Conservation (phyloP, 768 basidiomycete genomes). For the Mycena kentingensis region DNA sequence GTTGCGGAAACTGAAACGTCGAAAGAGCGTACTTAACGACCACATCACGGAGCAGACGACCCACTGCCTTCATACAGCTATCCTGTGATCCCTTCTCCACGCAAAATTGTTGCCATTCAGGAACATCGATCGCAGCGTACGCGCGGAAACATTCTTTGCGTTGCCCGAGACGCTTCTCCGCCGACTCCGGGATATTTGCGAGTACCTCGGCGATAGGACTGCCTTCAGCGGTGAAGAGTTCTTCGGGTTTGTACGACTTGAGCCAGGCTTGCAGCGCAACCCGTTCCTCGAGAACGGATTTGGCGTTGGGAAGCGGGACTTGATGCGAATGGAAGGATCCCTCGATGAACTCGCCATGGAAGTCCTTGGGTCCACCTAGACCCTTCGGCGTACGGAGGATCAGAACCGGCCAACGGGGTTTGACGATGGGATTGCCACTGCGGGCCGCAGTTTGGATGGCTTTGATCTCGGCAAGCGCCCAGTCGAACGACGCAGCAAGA, state of each 20-base stretch:
- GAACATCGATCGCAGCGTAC: conserved; percentile 61
- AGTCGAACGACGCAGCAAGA: conserved; percentile 79
- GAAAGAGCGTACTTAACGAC: conserved; percentile 47
- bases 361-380: conserved; percentile 64
- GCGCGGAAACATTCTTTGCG: conserved; percentile 66
- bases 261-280: conserved; percentile 71
- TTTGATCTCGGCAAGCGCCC: conserved; percentile 73
- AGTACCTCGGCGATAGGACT: conserved; percentile 56
- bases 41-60: conserved; percentile 57
- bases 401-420: conserved; percentile 91
- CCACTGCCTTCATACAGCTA: conserved; percentile 78
- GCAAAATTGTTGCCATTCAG: conserved; percentile 62
- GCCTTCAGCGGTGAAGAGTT: conserved; percentile 64
- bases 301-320: conserved; percentile 79
- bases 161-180: conserved; percentile 68
- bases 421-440: conserved; percentile 70
- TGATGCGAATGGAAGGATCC: conserved; percentile 87
- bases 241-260: conserved; percentile 63
- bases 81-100: conserved; percentile 57
- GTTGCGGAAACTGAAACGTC: neutral
- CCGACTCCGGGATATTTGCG: conserved; percentile 54
- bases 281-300: conserved; percentile 65
- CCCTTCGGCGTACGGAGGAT: conserved; percentile 88
- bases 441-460: conserved; percentile 83
- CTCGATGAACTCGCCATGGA: conserved; percentile 74